Base-by-base conservation (phyloP, 2,329 filamentous ascomycete genomes). In the Apiospora phragmitis region DNA sequence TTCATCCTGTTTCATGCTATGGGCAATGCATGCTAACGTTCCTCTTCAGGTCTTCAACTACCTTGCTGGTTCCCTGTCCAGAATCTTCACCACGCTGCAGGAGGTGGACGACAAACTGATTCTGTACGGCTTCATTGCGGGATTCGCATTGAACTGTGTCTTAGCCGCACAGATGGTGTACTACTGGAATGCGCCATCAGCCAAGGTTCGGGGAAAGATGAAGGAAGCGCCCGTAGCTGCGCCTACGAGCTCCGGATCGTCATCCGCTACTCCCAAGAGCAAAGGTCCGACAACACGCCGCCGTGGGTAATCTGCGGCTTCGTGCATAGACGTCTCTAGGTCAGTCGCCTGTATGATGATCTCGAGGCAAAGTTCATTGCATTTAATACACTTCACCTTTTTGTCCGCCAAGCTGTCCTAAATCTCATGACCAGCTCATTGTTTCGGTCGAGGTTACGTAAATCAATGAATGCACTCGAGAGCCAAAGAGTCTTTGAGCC, bases 71-170 rank as follows among this genome's bases (percentile, higher is more conserved):
- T 97, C 94, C 59, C 89, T 98, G 71, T 93, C 94, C 35, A 93
- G 96, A 80, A 97, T 99, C 84, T 99, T 98, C 83, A 99, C 96
- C 42, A 99, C 97, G 11, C 86, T 99, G 71, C 95, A 98, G 79
- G 96, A 99, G 85, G 96, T 99, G 72, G 93, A 97, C 81, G 96
- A 99, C 83, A 95, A 95, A 83, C 87, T 98, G 71, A 98, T 99
- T 77, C 88, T 99, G 35, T 98, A 97, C 83, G 93, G 95, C 68
- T 98, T 97, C 86, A 84, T 98, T 70, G 94, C 94, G 9, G 96
- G 94, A 38, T 98, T 98, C 80, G 84, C 86, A n/a, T 89, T 99
- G 76, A 99, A 99, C 82, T 86, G 91, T 71, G 88, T 99, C 70
- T 87, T 99, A 71, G 95, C 95, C 18, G 83, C 88, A 49, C 96